Evolutionary conservation across 768 basidiomycete species (phyloP), one percentile per base, ranked within the genome.

Genomic region (Mycena metata): DNA sequence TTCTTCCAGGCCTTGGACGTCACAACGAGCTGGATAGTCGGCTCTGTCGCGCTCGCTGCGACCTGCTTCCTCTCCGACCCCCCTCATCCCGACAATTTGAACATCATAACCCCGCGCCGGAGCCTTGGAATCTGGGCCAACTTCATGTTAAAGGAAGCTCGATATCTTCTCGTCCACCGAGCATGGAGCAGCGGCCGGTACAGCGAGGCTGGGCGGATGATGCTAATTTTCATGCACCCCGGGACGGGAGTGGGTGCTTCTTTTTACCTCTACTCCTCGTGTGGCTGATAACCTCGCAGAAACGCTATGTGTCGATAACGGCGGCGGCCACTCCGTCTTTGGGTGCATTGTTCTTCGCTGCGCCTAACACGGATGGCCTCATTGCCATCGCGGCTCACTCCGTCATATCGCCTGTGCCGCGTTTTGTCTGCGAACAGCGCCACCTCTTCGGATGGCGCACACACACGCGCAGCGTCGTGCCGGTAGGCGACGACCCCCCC

Each of bases 331-430:
- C 5, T 6, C 15, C 39, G 17, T 1, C 1, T 17, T 24, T 60
- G 16, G 59, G 59, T 2, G 17, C 23, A 2, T 12, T 61, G 6
- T 61, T 61, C 47, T 51, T 61, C 17, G 33, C 47, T 0, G 13
- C 60, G 6, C 60, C 60, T 2, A 61, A 61, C 39, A 50, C 60
- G 5, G 60, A 61, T 23, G 47, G 50, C 15, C 15, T 23, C 3
- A 46, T 61, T 4, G 60, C 60, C 5, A 51, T 61, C 9, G 16
- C 21, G 2, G 0, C 33, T 2, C 24, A 50, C 16, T 13, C 6
- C 5, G 0, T 61, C 3, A 61, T 61, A 23, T 41, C 60, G 13
- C 60, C 60, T 4, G 19, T 46, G 8, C 11, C 46, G 23, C n/a
- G n/a, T n/a, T n/a, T n/a, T n/a, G 30, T 49, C 0, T 19, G 45